Conservation (phyloP, 2,329 filamentous ascomycete genomes). For the Ceratocystis albifundus region DNA sequence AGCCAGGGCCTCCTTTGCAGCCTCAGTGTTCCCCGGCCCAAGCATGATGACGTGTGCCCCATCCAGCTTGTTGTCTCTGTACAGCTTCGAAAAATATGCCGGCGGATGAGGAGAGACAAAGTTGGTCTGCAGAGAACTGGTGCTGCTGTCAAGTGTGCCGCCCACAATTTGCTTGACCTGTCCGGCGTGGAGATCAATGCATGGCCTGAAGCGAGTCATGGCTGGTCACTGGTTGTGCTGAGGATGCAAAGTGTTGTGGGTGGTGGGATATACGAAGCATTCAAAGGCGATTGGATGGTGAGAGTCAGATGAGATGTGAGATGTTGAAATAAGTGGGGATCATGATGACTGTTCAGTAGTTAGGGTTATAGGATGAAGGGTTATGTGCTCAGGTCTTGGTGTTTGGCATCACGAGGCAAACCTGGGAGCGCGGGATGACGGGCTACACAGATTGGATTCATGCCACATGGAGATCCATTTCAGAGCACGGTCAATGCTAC, state of each 20-base stretch:
- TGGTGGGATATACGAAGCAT: not conserved
- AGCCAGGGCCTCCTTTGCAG: constrained; percentile 62
- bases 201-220: constrained; percentile 92
- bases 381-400: not conserved
- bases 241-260: no score
- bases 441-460: not conserved
- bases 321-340: not conserved
- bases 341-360: not conserved
- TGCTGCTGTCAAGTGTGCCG: constrained; percentile 66
- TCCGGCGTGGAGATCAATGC: constrained; percentile 94
- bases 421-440: not conserved
- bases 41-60: constrained; percentile 97
- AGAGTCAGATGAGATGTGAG: not conserved
- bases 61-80: constrained; percentile 58
- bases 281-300: not conserved
- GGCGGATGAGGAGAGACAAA: constrained; percentile 78
- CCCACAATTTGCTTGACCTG: constrained; percentile 98
- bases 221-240: constrained; percentile 23
- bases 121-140: constrained; percentile 69
- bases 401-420: no score
- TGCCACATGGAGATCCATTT: not conserved
- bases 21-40: constrained; percentile 72
- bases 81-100: constrained; percentile 68
- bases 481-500: not conserved
- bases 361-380: not conserved